Conservation (phyloP, 805 yeast species). For the Lipomyces oligophaga region DNA sequence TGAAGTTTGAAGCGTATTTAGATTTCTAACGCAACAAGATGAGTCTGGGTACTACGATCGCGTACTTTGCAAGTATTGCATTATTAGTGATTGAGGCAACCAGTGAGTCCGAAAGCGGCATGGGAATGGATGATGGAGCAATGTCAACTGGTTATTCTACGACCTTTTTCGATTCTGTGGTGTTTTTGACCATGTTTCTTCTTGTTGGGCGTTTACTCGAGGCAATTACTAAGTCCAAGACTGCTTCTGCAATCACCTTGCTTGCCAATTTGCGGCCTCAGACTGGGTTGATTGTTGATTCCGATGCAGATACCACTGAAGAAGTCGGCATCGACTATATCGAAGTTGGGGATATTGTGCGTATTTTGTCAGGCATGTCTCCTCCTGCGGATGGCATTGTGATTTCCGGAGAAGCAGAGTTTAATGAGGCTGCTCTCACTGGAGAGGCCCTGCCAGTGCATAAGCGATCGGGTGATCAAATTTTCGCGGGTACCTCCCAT, state of each 20-base stretch:
- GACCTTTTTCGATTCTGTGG: conserved; percentile 75
- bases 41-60: conserved; percentile 67
- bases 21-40: conserved; percentile 35
- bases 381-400: conserved; percentile 76
- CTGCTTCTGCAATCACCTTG: conserved; percentile 59
- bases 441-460: conserved; percentile 71
- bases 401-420: conserved; percentile 66
- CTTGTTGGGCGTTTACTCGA: conserved; percentile 69
- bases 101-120: conserved; percentile 18
- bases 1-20: background rate
- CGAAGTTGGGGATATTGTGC: conserved; percentile 83
- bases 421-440: conserved; percentile 86
- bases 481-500: conserved; percentile 71
- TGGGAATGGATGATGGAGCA: conserved; percentile 1
- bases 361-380: conserved; percentile 40
- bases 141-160: conserved; percentile 48
- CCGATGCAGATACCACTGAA: conserved; percentile 25
- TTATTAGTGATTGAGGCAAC: conserved; percentile 48
- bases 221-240: conserved; percentile 59
- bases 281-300: conserved; percentile 46
- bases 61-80: conserved; percentile 65
- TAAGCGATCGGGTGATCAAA: conserved; percentile 57
- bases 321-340: conserved; percentile 42
- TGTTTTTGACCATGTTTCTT: conserved; percentile 66
- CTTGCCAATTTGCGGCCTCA: conserved; percentile 52